Base-by-base conservation (phyloP, 306 rosid genomes). In the Ziziphus jujuba region DNA sequence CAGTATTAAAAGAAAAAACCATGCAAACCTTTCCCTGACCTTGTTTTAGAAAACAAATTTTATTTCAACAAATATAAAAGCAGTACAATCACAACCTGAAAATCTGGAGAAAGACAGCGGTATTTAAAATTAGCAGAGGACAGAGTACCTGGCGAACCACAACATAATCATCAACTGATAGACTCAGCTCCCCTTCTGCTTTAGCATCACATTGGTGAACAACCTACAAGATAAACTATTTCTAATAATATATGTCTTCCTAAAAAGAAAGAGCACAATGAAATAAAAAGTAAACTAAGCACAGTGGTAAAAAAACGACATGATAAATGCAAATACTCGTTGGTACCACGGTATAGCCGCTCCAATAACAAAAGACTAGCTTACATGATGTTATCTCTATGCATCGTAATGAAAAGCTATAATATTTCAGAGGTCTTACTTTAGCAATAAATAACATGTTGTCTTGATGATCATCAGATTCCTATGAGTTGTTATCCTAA, bases 141-240 rank as follows among this genome's bases (percentile, higher is more conserved):
- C 25, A 49, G 70, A 56, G 65, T 92, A 92, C 98, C 97, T 92
- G 89, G 25, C 84, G 93, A 66, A 92, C 86, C 66, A 87, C 81
- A 31, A 92, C 91, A 68, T 70, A 85, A 75, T 89, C 97, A 73
- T 86, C 95, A 44, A 92, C 48, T 4, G 97, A 79, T 56, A 92
- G 80, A 75, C 75, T 89, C 61, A 92, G 78, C 73, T 92, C 98
- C 43, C 96, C 97, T 3, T 81, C 93, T 71, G 89, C 91, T 77
- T 87, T 85, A 78, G 93, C 97, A 67, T 92, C 98, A 82, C 89
- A 92, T 38, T 90, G 85, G 73, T 92, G 98, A 56, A 92, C 65
- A 48, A 81, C 96, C 98, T 92, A 74, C 22, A 79, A 71, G 71
- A 69, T 52, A 69, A 66, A 28, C 13, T 21, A 24, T n/a, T n/a